Conservation (phyloP, 495 filamentous ascomycete species). For the Lasiosphaeria ovina region DNA sequence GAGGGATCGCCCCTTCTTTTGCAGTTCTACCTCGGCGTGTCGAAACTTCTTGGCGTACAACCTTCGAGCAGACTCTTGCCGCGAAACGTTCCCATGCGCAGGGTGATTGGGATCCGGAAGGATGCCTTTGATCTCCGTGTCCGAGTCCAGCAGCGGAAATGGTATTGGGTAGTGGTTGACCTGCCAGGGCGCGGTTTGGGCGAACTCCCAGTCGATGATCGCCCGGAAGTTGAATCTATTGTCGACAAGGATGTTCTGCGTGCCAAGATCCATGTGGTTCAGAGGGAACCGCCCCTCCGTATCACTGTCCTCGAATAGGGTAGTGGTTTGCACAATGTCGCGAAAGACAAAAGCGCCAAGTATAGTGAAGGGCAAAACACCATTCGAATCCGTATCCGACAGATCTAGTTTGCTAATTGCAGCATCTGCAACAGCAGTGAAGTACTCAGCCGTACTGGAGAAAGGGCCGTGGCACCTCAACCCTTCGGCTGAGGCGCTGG, state of each 20-base stretch:
- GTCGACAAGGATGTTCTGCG: slow-evolving; percentile 33
- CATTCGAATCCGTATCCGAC: not conserved
- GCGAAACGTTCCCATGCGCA: no score
- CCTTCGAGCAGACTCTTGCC: no score
- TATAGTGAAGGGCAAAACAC: not conserved
- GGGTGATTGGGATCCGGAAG: no score
- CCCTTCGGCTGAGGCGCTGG: not conserved
- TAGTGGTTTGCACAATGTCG: slow-evolving; percentile 4
- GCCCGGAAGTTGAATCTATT: slow-evolving; percentile 27
- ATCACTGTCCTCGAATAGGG: not conserved
- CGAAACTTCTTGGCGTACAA: no score
- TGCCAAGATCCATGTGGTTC: slow-evolving; percentile 33
- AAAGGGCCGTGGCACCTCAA: not conserved
- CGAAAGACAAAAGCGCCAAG: slow-evolving; percentile 11
- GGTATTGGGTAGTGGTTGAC: slow-evolving; percentile 32
- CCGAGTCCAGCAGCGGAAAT: slow-evolving; percentile 20
- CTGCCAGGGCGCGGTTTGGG: slow-evolving; percentile 29
- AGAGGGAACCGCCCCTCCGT: slow-evolving; percentile 19
- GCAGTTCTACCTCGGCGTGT: no score
- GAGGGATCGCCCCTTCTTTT: no score
- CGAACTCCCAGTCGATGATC: slow-evolving; percentile 35
- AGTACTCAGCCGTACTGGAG: not conserved
- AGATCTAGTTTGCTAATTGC: not conserved
- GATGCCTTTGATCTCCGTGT: not conserved
- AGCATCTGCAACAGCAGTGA: not conserved